phyloP scores from a whole-genome alignment of 73 alveolate species.

The Paramecium sexaurelia region DNA sequence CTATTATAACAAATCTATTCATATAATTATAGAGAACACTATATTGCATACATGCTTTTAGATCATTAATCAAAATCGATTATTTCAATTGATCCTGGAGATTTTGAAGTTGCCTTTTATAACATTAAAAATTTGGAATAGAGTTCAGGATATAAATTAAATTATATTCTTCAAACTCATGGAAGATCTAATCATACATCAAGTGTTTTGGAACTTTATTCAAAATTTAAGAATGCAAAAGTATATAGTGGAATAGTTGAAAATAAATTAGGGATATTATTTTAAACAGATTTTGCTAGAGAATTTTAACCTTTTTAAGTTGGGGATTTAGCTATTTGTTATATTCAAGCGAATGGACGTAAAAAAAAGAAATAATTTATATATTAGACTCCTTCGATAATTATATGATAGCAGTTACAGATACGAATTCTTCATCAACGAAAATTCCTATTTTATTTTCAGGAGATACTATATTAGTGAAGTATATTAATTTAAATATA shows the following conservation, averaged over 20 bases:
- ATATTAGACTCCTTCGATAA: slow-evolving; percentile 16
- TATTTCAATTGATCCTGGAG: slow-evolving; percentile 57
- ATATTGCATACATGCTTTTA: slow-evolving; percentile 4
- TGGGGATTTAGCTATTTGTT: slow-evolving; percentile 19
- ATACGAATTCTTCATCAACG: background rate
- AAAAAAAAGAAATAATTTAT: too few relatives aligned
- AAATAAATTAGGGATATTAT: background rate
- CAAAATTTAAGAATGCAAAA: background rate
- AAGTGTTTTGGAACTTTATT: background rate
- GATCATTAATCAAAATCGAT: slow-evolving; percentile 41
- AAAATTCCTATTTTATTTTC: slow-evolving; percentile 33
- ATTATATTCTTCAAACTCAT: slow-evolving; percentile 32
- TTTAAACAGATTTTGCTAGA: background rate
- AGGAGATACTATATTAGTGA: slow-evolving; percentile 37
- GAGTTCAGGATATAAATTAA: background rate
- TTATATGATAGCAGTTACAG: slow-evolving; percentile 45
- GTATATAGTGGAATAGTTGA: background rate
- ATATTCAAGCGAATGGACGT: background rate
- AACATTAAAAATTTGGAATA: background rate
- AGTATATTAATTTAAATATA: background rate
- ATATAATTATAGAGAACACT: slow-evolving; percentile 30
- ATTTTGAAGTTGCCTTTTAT: slow-evolving; percentile 43
- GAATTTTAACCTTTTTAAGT: background rate
- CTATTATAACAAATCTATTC: background rate
- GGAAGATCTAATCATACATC: slow-evolving; percentile 25